Evolutionary conservation across 108 stramenopile genomes (phyloP).

Genomic region (Phaeodactylum tricornutum): DNA sequence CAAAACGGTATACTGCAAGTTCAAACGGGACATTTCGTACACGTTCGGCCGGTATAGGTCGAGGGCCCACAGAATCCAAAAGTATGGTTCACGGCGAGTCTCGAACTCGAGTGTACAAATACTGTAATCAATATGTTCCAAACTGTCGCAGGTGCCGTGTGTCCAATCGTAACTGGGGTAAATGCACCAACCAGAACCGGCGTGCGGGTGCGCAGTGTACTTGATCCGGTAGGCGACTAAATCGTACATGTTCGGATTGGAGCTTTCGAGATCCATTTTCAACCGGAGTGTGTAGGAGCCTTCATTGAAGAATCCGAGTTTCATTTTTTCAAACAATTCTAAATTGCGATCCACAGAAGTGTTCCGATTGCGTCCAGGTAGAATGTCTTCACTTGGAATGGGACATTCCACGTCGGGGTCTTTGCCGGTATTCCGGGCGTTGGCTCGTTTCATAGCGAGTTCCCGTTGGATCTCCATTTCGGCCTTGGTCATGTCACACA

Average conservation of each 20-base stretch:
- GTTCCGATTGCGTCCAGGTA: constrained; percentile 86
- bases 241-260: constrained; percentile 97
- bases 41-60: constrained; percentile 94
- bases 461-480: constrained; percentile 92
- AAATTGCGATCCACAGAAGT: constrained; percentile 85
- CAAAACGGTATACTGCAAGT: constrained; percentile 90
- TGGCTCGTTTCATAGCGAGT: constrained; percentile 71
- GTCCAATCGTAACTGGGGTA: constrained; percentile 99
- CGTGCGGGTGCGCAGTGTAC: constrained; percentile 91
- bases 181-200: constrained; percentile 96
- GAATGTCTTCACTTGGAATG: constrained; percentile 48
- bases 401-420: constrained; percentile 72
- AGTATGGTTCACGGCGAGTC: constrained; percentile 94
- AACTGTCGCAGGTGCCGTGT: constrained; percentile 93
- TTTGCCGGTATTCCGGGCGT: constrained; percentile 36
- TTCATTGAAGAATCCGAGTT: constrained; percentile 82
- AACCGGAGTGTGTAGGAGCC: constrained; percentile 89
- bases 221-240: constrained; percentile 94
- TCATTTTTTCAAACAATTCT: constrained; percentile 90
- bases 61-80: constrained; percentile 96
- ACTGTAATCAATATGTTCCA: constrained; percentile 97
- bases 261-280: constrained; percentile 94
- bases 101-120: constrained; percentile 99
- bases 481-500: constrained; percentile 93
- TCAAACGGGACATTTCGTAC: constrained; percentile 88